These are phyloP conservation scores for Quercus glauca DNA, from an alignment of 306 rosid genomes.

Conservation along the genomic window DNA sequence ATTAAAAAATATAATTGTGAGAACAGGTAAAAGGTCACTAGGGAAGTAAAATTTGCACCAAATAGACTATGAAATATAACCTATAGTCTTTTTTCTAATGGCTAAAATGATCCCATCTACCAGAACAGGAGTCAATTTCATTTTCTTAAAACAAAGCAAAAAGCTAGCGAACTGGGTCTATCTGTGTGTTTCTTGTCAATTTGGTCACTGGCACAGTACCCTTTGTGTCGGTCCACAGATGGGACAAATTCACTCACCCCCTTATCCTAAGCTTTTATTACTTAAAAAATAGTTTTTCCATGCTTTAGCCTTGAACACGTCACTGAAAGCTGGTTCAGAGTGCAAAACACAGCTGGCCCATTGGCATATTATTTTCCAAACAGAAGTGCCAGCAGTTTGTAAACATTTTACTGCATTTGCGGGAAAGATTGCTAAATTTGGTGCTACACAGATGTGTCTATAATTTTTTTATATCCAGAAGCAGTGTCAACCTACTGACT, in stretches of 20 bases:
- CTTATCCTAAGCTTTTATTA: background rate
- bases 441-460: background rate
- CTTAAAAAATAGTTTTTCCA: background rate
- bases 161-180: background rate
- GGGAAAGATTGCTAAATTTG: background rate
- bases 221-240: background rate
- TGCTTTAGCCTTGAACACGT: background rate
- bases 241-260: too few relatives aligned
- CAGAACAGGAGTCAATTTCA: background rate
- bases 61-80: background rate
- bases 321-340: background rate
- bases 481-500: background rate
- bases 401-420: background rate
- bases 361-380: background rate
- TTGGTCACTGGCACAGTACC: background rate
- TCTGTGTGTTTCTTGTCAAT: background rate
- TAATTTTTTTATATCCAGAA: too few relatives aligned
- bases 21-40: background rate
- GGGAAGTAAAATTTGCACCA: background rate
- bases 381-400: background rate
- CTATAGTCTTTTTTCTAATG: background rate
- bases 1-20: background rate
- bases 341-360: background rate
- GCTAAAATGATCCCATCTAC: background rate
- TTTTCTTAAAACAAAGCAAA: background rate